Evolutionary conservation across 2,329 filamentous ascomycete genomes (phyloP).

Genomic region (Fulvia fulva): DNA sequence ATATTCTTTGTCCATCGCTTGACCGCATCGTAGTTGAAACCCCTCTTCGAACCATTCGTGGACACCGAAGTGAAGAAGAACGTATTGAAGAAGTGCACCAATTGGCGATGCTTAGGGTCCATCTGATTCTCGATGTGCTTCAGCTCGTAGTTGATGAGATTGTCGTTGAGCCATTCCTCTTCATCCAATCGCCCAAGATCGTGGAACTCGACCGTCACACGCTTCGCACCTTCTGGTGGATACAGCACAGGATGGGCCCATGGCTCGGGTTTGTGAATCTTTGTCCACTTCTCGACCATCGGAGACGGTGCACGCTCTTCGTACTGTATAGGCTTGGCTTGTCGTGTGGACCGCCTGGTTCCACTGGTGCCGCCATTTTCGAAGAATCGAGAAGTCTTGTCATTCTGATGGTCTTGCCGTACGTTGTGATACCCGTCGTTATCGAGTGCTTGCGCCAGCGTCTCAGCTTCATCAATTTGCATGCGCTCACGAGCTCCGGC

Average conservation of each 20-base stretch:
- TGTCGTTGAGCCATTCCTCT: conserved; percentile 87
- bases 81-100: conserved; percentile 85
- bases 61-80: conserved; percentile 83
- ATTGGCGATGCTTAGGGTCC: conserved; percentile 40
- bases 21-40: conserved; percentile 80
- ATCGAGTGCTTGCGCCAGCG: background rate
- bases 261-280: conserved; percentile 15
- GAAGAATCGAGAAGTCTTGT: conserved; percentile 7
- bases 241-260: conserved; percentile 55
- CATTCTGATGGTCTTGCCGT: background rate
- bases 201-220: conserved; percentile 63
- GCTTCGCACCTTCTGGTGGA: conserved; percentile 53
- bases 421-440: background rate
- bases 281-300: conserved; percentile 23
- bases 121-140: conserved; percentile 42
- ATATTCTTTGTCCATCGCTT: conserved; percentile 76
- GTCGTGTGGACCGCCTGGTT: conserved; percentile 19
- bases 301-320: conserved; percentile 11
- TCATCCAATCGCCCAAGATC: conserved; percentile 77
- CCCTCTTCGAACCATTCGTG: conserved; percentile 46
- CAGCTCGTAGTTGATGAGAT: conserved; percentile 83
- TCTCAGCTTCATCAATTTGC: conserved; percentile 1
- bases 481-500: conserved; percentile 3
- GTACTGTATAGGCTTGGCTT: conserved; percentile 13
- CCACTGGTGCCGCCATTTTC: background rate